Evolutionary conservation across 1,284 basidiomycete species (phyloP).

Genomic region (Trametes polyzona): DNA sequence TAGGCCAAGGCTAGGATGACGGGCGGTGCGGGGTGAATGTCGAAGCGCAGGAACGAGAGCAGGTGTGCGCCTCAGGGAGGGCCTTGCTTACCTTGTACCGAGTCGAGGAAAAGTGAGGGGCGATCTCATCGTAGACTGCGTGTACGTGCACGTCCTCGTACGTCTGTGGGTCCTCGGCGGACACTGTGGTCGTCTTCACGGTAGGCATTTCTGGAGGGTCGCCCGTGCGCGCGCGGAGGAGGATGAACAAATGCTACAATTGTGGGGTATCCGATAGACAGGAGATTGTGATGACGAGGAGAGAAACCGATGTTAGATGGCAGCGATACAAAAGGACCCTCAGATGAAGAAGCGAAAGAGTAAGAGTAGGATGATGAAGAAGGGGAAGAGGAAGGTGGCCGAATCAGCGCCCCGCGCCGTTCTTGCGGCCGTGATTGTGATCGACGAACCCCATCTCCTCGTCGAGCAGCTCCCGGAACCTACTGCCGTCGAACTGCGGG

Average conservation of each 20-base stretch:
- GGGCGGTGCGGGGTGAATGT: neutral
- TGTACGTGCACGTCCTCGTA: constrained; percentile 84
- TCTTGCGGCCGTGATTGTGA: constrained; percentile 19
- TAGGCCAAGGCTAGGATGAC: constrained; percentile 84
- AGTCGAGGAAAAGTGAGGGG: constrained; percentile 90
- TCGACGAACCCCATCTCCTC: constrained; percentile 70
- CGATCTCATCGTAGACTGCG: constrained; percentile 88
- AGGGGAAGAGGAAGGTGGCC: constrained; percentile 2
- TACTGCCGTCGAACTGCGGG: constrained; percentile 65
- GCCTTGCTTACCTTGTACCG: constrained; percentile 81
- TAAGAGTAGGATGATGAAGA: constrained; percentile 7
- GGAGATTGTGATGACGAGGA: constrained; percentile 3
- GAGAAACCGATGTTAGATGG: too few species aligned
- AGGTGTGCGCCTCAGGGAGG: neutral
- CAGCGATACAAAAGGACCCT: constrained; percentile 18
- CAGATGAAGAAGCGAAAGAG: constrained; percentile 3
- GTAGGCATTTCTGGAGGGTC: constrained; percentile 22
- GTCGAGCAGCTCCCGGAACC: constrained; percentile 69
- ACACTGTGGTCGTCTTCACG: constrained; percentile 44
- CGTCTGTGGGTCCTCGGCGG: constrained; percentile 51
- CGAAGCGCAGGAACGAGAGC: neutral
- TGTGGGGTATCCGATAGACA: constrained; percentile 16
- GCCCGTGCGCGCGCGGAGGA: neutral
- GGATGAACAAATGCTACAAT: constrained; percentile 16
- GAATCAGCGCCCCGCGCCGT: constrained; percentile 13